A percentile compares a stretch with the other conserved stretches of the same genome.
phyloP scores from a whole-genome alignment of 257 asterid genomes.

The Apocynum venetum region DNA sequence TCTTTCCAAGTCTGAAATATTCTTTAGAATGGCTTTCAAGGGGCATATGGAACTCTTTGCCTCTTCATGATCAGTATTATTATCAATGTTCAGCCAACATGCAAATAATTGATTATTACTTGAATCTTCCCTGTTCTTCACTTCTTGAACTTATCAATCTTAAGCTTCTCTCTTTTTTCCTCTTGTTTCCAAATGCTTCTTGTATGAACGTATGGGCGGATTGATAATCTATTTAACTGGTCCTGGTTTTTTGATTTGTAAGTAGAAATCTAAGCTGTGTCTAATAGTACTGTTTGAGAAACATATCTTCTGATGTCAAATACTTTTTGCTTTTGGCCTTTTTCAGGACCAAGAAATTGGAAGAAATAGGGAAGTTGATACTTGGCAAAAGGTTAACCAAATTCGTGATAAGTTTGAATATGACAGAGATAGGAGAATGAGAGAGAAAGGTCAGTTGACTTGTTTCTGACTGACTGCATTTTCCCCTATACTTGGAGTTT shows the following conservation, averaged over 20 bases:
- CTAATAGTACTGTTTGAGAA: neutral
- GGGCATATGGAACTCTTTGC: neutral
- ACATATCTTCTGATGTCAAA: neutral
- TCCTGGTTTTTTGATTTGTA: neutral
- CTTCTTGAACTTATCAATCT: neutral
- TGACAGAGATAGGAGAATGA: conserved; percentile 87
- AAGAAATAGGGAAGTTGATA: conserved; percentile 40
- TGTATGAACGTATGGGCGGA: neutral
- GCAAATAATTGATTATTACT: neutral
- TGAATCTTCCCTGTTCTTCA: neutral
- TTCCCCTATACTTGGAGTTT: conserved; percentile 10
- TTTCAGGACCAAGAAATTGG: conserved; percentile 53
- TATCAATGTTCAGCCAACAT: neutral
- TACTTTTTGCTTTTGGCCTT: conserved; percentile 7
- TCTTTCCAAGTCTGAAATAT: neutral
- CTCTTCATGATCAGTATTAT: neutral
- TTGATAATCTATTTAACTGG: neutral
- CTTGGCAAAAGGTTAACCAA: conserved; percentile 67
- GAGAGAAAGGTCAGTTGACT: conserved; percentile 62
- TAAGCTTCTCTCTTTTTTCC: neutral
- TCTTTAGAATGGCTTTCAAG: neutral
- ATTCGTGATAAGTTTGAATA: conserved; percentile 90
- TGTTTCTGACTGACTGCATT: conserved; percentile 9
- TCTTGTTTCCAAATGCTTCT: neutral
- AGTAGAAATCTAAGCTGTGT: too few species aligned